phyloP scores from a whole-genome alignment of 1,139 yeast genomes.

The Yamadazyma oceani region DNA sequence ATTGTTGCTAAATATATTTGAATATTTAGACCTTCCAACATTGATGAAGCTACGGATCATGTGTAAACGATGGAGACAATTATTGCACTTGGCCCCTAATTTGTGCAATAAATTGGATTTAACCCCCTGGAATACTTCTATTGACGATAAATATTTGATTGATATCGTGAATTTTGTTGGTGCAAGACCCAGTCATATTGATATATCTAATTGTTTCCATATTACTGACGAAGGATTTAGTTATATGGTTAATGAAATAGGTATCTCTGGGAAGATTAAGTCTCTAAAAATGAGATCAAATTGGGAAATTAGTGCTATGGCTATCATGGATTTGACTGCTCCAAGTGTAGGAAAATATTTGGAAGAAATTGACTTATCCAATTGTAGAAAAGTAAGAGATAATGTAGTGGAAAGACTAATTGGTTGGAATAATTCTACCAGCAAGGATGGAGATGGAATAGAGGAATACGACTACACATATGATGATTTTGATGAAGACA shows the following conservation, averaged over 20 bases:
- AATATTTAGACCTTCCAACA: constrained; percentile 51
- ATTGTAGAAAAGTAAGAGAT: constrained; percentile 73
- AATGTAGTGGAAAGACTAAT: constrained; percentile 65
- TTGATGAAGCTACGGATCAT: constrained; percentile 58
- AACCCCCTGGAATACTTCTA: constrained; percentile 57
- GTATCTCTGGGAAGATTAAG: constrained; percentile 59
- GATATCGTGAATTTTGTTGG: constrained; percentile 71
- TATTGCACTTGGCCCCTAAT: constrained; percentile 56
- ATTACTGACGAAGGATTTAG: constrained; percentile 74
- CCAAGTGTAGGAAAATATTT: constrained; percentile 62
- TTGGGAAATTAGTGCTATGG: constrained; percentile 80
- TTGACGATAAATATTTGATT: constrained; percentile 57
- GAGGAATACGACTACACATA: constrained; percentile 1
- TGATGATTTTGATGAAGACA: constrained; percentile 20
- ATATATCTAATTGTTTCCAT: constrained; percentile 74
- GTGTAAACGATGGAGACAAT: constrained; percentile 66
- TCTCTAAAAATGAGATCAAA: constrained; percentile 62
- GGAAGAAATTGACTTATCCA: constrained; percentile 63
- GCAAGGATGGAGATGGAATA: constrained; percentile 6
- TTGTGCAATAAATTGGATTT: constrained; percentile 54
- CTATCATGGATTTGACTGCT: constrained; percentile 72
- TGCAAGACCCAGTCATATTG: constrained; percentile 57
- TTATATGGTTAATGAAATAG: constrained; percentile 68
- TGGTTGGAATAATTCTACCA: constrained; percentile 42
- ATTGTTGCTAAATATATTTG: constrained; percentile 52